Base-by-base conservation (phyloP, 163 green algal species). In the Volvox carteri region DNA sequence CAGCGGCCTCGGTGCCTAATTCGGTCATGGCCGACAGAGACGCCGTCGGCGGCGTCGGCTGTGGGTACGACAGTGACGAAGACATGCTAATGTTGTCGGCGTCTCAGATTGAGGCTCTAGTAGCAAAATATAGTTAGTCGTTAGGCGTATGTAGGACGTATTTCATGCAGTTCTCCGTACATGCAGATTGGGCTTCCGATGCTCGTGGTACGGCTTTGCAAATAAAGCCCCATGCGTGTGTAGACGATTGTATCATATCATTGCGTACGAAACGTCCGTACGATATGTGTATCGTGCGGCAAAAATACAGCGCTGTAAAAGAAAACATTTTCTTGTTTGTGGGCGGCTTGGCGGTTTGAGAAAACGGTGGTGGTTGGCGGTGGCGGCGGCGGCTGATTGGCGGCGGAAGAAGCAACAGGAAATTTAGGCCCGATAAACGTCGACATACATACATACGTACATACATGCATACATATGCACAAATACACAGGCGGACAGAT, bases 101-200 rank as follows among this genome's bases (percentile, higher is more conserved):
- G 7, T 80, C 73, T 16, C 73, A 80, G 46, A 80, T 80, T 30
- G 73, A 80, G 1, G 73, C 73, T 16, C 25, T 80, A 25, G 73
- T 80, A 16, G 42, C 73, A 21, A 80, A 42, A 28, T 80, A 80
- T 39, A 56, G 70, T 16, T 78, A 41, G 7, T 74, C 12, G 7
- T 12, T 19, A 65, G 54, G 25, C 54, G 19, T 65, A 65, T 65
- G 25, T 65, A 65, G 54, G 54, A n/a, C n/a, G n/a, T n/a, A n/a
- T n/a, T n/a, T n/a, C n/a, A n/a, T n/a, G n/a, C n/a, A n/a, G n/a
- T n/a, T n/a, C n/a, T n/a, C n/a, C n/a, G n/a, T n/a, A n/a, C n/a
- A n/a, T n/a, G n/a, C n/a, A n/a, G n/a, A n/a, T n/a, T n/a, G n/a
- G n/a, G n/a, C n/a, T n/a, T n/a, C n/a, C n/a, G n/a, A n/a, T n/a